These are phyloP conservation scores for Saccharomycopsis javanensis DNA, from an alignment of 805 yeast genomes.

Conservation along the genomic window DNA sequence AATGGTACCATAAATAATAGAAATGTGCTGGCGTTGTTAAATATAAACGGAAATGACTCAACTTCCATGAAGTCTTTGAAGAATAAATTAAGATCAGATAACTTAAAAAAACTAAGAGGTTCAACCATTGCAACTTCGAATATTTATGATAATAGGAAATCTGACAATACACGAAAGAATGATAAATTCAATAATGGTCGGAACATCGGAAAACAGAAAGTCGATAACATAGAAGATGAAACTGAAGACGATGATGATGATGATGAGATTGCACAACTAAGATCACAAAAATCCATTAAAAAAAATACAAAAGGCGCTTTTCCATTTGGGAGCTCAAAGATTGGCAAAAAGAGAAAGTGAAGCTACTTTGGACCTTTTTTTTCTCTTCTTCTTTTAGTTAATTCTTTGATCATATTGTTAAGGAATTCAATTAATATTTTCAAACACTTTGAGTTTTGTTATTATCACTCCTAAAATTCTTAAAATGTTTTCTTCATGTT, in stretches of 20 bases:
- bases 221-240: not conserved
- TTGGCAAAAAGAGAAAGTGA: not conserved
- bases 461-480: too few species aligned
- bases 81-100: conserved; percentile 13
- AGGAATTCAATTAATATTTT: too few species aligned
- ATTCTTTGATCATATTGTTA: not conserved
- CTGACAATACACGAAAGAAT: not conserved
- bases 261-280: not conserved
- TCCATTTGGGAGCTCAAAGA: not conserved
- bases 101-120: conserved; percentile 3
- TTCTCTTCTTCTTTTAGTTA: not conserved
- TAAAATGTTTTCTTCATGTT: too few species aligned
- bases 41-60: conserved; percentile 7
- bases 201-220: not conserved
- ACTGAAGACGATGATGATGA: not conserved
- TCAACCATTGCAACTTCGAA: not conserved
- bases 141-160: not conserved
- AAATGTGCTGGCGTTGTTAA: not conserved
- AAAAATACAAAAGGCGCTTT: not conserved
- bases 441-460: too few species aligned
- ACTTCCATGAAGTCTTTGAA: conserved; percentile 16
- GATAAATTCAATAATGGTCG: not conserved
- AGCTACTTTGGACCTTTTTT: not conserved
- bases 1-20: not conserved
- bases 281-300: not conserved